These are phyloP conservation scores for Fonsecaea pedrosoi DNA, from an alignment of 2,329 filamentous ascomycete species.

Conservation along the genomic window DNA sequence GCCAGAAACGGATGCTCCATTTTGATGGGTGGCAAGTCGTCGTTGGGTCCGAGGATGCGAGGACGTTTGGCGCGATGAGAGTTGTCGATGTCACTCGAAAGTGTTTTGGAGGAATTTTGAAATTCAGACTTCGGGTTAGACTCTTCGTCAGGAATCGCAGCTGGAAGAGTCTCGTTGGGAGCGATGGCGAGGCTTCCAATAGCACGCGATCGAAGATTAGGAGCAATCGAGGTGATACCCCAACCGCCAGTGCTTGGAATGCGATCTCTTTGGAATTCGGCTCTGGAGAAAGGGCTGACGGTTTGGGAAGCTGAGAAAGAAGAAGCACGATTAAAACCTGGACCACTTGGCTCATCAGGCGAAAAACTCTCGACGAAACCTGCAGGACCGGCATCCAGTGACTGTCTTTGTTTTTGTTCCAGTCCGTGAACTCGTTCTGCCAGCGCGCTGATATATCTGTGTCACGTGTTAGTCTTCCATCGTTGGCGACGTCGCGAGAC, in stretches of 20 bases:
- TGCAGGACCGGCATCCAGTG: slow-evolving; percentile 33
- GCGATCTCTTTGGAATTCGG: slow-evolving; percentile 35
- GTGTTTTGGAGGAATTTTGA: slow-evolving; percentile 17
- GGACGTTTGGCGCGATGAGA: slow-evolving; percentile 30
- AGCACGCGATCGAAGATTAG: slow-evolving; percentile 24
- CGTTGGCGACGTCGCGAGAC: slow-evolving; percentile 1
- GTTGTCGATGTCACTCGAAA: slow-evolving; percentile 22
- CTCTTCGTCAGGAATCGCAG: slow-evolving; percentile 19
- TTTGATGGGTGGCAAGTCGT: slow-evolving; percentile 14
- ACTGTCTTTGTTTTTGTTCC: slow-evolving; percentile 71
- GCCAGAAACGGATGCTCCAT: slow-evolving; percentile 20
- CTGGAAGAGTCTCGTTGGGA: slow-evolving; percentile 36
- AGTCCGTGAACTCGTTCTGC: slow-evolving; percentile 83
- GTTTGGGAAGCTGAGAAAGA: slow-evolving; percentile 52
- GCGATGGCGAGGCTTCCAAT: slow-evolving; percentile 38
- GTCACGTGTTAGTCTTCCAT: slow-evolving; percentile 10
- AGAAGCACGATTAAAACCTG: slow-evolving; percentile 52
- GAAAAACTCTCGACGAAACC: slow-evolving; percentile 55
- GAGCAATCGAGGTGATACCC: slow-evolving; percentile 16
- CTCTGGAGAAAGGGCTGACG: slow-evolving; percentile 23
- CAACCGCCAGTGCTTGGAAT: slow-evolving; percentile 36
- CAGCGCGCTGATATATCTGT: slow-evolving; percentile 87
- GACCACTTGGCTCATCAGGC: slow-evolving; percentile 51
- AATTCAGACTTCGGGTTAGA: slow-evolving; percentile 12
- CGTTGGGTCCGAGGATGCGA: slow-evolving; percentile 25